Evolutionary conservation across 2,329 filamentous ascomycete genomes (phyloP).

Genomic region (Xylaria sp.): DNA sequence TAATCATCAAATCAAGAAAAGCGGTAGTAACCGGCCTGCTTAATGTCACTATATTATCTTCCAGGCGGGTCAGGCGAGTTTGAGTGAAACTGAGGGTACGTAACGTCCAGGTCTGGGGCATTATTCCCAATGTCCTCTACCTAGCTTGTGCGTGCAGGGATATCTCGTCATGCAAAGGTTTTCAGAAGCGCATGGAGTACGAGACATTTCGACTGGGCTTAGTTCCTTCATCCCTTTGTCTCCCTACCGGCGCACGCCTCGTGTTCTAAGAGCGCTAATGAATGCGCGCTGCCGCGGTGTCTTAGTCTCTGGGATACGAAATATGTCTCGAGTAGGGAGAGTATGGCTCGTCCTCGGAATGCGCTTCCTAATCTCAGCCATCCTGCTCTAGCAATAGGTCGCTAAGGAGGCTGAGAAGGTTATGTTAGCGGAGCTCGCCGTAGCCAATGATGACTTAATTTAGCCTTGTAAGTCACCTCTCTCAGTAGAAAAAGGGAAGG

Average conservation of each 20-base stretch:
- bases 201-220: neutral
- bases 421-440: neutral
- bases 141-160: neutral
- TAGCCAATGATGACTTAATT: too few relatives aligned
- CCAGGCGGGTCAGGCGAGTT: neutral
- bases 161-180: neutral
- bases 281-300: slow-evolving; percentile 10
- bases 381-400: neutral
- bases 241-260: neutral
- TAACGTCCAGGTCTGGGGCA: neutral
- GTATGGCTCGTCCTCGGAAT: neutral
- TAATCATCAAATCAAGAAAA: neutral
- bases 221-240: neutral
- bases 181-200: neutral
- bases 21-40: neutral
- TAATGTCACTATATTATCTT: neutral
- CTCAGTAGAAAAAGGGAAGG: too few relatives aligned
- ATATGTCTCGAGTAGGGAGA: neutral
- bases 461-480: too few relatives aligned
- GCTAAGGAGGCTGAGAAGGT: neutral
- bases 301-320: neutral
- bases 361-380: neutral
- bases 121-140: neutral
- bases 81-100: neutral
- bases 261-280: too few relatives aligned